Evolutionary conservation across 164 flowering plant genomes (phyloP), one percentile per base, ranked within the genome.

Genomic region (Macadamia tetraphylla): DNA sequence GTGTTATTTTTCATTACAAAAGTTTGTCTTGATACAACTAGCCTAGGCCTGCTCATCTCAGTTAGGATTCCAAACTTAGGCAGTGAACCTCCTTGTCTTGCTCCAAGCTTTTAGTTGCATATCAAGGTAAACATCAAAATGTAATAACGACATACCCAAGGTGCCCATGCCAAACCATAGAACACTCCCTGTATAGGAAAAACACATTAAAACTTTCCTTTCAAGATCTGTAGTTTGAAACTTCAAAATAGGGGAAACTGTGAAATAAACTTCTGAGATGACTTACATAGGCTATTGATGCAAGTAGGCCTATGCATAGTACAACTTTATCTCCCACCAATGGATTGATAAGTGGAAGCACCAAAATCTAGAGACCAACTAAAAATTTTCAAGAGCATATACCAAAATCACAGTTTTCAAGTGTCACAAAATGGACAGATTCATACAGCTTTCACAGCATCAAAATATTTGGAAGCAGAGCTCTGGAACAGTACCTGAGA

Each of bases 161-260:
- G 75, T 53, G 94, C 93, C 97, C 97, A 88, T 17, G 97, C 97
- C 70, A 92, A 77, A 55, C 97, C 94, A 76, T 88, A 86, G 66
- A 92, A 78, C 73, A 87, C 29, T 66, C 85, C 95, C 97, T 91
- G 86, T 59, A 78, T 10, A 73, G 40, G 57, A 40, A 58, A 58
- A 52, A 58, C 30, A 31, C 18, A 67, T 63, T 18, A 67, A 42
- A 23, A 46, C 48, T 43, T 62, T 44, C 14, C 4, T 9, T 3
- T 14, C 7, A 30, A 32, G 17, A 58, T 11, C 44, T 51, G 30
- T 12, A 30, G 31, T 46, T 46, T 11, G 13, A 46, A 46, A 46
- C 13, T 3, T 3, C 13, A 8, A 46, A 46, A 46, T 8, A 11
- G 29, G 63, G 14, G 30, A 65, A 31, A 64, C n/a, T 15, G 29